A percentile compares a stretch with the other conserved stretches of the same genome.
These are phyloP conservation scores for Paraurostyla sp. DNA, from an alignment of 73 alveolate genomes.

Conservation along the genomic window DNA sequence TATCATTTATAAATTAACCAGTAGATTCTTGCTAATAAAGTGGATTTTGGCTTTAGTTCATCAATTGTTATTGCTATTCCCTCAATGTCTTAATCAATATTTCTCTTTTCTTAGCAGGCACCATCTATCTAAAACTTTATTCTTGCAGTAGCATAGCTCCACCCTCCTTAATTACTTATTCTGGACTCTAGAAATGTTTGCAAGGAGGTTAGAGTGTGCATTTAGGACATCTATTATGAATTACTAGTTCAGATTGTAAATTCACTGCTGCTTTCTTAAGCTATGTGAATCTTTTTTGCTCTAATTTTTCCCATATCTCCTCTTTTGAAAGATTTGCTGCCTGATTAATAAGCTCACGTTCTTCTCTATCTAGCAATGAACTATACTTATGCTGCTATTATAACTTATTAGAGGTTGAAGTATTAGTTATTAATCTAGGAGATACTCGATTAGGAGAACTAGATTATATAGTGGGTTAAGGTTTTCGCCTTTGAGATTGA, in stretches of 20 bases:
- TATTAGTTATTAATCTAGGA: neutral
- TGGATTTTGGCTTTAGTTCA: neutral
- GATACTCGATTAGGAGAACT: neutral
- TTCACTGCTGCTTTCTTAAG: slow-evolving; percentile 63
- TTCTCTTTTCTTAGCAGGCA: slow-evolving; percentile 42
- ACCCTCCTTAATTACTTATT: slow-evolving; percentile 55
- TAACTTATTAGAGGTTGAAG: neutral
- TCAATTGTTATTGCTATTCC: neutral
- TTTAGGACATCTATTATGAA: slow-evolving; percentile 72
- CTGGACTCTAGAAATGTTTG: slow-evolving; percentile 62
- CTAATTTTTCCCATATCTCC: slow-evolving; percentile 50
- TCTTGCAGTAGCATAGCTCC: neutral
- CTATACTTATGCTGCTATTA: neutral
- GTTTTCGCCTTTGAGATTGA: neutral
- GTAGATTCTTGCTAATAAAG: neutral
- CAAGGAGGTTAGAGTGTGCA: slow-evolving; percentile 80
- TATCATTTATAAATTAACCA: neutral
- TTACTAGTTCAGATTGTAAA: slow-evolving; percentile 38
- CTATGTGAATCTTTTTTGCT: slow-evolving; percentile 39
- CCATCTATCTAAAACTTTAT: neutral
- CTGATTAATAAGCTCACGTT: slow-evolving; percentile 36
- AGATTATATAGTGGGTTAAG: neutral
- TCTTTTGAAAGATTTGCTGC: slow-evolving; percentile 28
- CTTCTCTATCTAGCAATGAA: slow-evolving; percentile 40
- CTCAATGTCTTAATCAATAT: neutral